Evolutionary conservation across 306 rosid genomes (phyloP), one percentile per base, ranked within the genome.

Genomic region (Cercis canadensis): DNA sequence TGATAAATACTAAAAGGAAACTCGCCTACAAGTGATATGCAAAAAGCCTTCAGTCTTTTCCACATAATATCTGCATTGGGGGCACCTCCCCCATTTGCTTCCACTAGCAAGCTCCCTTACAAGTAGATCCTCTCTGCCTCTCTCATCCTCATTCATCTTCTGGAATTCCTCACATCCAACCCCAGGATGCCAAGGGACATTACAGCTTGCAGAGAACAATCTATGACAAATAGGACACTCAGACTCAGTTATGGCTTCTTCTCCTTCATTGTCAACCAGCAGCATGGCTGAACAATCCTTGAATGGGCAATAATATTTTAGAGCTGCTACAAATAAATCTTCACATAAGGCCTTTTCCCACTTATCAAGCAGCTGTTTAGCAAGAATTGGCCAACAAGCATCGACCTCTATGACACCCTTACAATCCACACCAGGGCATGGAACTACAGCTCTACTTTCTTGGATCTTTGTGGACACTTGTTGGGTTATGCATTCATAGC

Each of bases 21-120:
- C n/a, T n/a, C n/a, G n/a, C 96, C 92, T 86, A 88, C 92, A 90
- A n/a, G 57, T 65, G 34, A 86, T 80, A 19, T 80, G 84, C 47
- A 62, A 17, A 56, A 93, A 90, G 0, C 96, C 96, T 0, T 68
- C 24, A 0, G 3, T 12, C 75, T 45, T 88, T 21, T 88, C 97
- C 16, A 88, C 95, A 13, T 6, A 70, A 65, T 37, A 72, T 0
- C 40, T 69, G 52, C 97, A 90, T 0, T 17, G 51, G 2, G 97
- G 90, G 21, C 97, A 90, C 76, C 82, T 84, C 11, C 7, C 51
- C 96, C 96, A 88, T 9, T 63, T 62, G 36, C 67, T 43, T 11
- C 64, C 5, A 32, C 6, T 29, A 32, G 87, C 92, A 13, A 90
- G 81, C n/a, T 67, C 74, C 14, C 65, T 78, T 46, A 86, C 58